Base-by-base conservation (phyloP, 2,329 filamentous ascomycete genomes). In the Penicillium sp. region DNA sequence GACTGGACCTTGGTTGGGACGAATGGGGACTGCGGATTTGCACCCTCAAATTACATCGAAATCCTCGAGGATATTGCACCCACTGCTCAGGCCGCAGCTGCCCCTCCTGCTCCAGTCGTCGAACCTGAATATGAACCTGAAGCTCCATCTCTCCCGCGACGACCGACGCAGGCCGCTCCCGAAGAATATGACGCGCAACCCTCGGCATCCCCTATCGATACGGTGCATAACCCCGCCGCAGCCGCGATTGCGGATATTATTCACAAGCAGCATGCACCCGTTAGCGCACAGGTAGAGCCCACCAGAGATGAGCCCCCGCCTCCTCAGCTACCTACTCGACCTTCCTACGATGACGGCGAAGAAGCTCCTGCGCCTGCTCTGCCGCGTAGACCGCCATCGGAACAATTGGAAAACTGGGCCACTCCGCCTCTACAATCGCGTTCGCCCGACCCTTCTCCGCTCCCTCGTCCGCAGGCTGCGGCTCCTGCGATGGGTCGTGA, bases 1-100 rank as follows among this genome's bases (percentile, higher is more conserved):
- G 94, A 99, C 74, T 99, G 94, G 94, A 96, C 94, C 56, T 78
- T 99, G 44, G 92, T 95, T 27, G 92, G 92, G 16, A 77, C 87
- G 40, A 85, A 91, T 61, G 84, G 83, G 47, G 90, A 96, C 60
- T 99, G 86, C 76, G 94, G 94, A 44, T 99, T 99, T 72, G 94
- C 89, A 48, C 94, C 94, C 3, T 84, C 92, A 54, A 99, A 97
- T 73, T 99, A 99, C 70, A 96, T 97, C 60, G 90, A 97, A 61
- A 73, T 90, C 46, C 72, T 78, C 42, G 79, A 81, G 36, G 62
- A 65, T 48, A 16, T 44, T 33, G 75, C 78, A 43, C 64, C 72
- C 44, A 76, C 83, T 18, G 81, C 81, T 33, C 72, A 79, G 24
- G 44, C 58, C 44, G 31, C 61, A 48, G 53, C 62, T 56, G 51